A percentile compares a stretch with the other conserved stretches of the same genome.
Evolutionary conservation across 2,329 filamentous ascomycete species (phyloP).

Genomic region (Aureobasidium lini): DNA sequence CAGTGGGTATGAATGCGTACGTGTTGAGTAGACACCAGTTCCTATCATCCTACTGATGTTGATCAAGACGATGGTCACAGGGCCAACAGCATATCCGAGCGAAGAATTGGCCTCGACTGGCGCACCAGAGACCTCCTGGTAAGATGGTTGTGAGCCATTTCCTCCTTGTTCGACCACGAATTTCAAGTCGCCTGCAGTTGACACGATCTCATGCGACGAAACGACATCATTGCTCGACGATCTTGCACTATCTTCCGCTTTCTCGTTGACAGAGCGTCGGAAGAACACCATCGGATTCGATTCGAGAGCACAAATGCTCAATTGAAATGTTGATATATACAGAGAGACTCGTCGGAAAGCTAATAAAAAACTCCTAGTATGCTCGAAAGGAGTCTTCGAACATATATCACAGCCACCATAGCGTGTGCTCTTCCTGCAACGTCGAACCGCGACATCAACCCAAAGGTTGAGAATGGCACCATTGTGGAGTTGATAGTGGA

Average conservation of each 20-base stretch:
- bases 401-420: not conserved
- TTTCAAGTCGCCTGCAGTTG: slow-evolving; percentile 34
- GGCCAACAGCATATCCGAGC: slow-evolving; percentile 52
- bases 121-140: slow-evolving; percentile 55
- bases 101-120: slow-evolving; percentile 54
- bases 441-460: not conserved
- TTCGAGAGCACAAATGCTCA: not conserved
- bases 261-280: not conserved
- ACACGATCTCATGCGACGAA: slow-evolving; percentile 3
- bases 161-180: slow-evolving; percentile 38
- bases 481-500: not conserved
- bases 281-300: not conserved
- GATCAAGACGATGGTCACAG: slow-evolving; percentile 50
- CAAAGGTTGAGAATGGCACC: not conserved
- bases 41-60: slow-evolving; percentile 59
- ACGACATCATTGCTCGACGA: not conserved
- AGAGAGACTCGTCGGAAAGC: not conserved
- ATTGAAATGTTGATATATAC: not conserved
- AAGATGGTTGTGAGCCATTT: slow-evolving; percentile 45
- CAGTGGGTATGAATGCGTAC: slow-evolving; percentile 33
- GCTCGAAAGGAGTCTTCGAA: not conserved
- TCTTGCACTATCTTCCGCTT: not conserved
- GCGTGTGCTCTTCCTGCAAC: not conserved
- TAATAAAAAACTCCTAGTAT: no score
- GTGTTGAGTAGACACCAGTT: slow-evolving; percentile 57